Conservation (phyloP, 169 alveolate species). For the Neospora caninum region DNA sequence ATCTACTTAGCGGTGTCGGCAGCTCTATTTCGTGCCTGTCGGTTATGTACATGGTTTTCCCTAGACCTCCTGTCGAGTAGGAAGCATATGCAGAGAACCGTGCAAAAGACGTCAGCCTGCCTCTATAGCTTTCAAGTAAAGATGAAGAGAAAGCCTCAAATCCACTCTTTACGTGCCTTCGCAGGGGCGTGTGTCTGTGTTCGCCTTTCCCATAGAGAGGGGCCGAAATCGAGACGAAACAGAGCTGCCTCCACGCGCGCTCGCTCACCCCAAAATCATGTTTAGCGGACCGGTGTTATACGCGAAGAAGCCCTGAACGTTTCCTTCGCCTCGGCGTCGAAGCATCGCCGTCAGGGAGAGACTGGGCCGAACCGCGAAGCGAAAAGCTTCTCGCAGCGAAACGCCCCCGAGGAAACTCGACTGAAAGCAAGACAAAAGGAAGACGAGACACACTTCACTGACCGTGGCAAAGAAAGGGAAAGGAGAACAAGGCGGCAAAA, state of each 20-base stretch:
- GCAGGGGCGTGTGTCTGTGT: too few species aligned
- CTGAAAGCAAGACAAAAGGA: background rate
- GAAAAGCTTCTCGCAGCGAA: background rate
- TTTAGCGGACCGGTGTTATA: background rate
- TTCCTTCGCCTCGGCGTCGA: constrained; percentile 5
- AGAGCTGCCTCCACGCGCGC: background rate
- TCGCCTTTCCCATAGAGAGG: too few species aligned
- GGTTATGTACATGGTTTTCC: too few species aligned
- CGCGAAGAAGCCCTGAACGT: constrained; percentile 22
- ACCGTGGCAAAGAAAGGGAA: background rate
- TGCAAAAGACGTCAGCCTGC: too few species aligned
- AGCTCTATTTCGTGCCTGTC: too few species aligned
- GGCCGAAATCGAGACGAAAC: too few species aligned
- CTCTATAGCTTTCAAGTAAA: too few species aligned
- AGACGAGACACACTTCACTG: background rate
- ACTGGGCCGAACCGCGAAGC: constrained; percentile 18
- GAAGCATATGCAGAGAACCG: too few species aligned
- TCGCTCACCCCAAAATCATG: background rate
- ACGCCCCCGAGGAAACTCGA: background rate
- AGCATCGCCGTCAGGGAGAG: constrained; percentile 31
- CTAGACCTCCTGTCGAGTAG: too few species aligned
- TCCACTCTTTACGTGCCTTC: too few species aligned
- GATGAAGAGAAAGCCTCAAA: too few species aligned
- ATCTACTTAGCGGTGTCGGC: too few species aligned
- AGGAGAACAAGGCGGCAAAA: background rate